Percentiles rank a stretch among this genome's conserved stretches.
Evolutionary conservation across 2,329 filamentous ascomycete species (phyloP).

Genomic region (Macrophomina tecta): DNA sequence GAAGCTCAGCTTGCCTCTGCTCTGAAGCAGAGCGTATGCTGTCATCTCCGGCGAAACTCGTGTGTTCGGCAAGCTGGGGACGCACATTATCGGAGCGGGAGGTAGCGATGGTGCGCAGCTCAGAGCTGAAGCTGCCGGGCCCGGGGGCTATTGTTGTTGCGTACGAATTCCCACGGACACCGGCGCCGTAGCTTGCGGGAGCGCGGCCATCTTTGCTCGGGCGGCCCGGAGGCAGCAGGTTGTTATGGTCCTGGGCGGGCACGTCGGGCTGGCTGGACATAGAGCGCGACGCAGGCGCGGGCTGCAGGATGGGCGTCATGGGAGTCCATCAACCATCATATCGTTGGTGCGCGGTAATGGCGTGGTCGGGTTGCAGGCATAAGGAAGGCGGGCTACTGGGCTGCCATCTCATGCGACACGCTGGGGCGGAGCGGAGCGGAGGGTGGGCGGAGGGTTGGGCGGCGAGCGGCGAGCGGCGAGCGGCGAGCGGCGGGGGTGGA

Average conservation of each 20-base stretch:
- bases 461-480: not conserved
- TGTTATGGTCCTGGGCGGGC: slow-evolving; percentile 32
- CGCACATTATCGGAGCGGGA: slow-evolving; percentile 65
- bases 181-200: slow-evolving; percentile 63
- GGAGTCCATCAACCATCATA: slow-evolving; percentile 46
- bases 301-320: slow-evolving; percentile 47
- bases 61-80: slow-evolving; percentile 62
- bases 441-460: slow-evolving; percentile 6
- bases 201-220: slow-evolving; percentile 60
- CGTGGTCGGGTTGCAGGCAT: slow-evolving; percentile 34
- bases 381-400: slow-evolving; percentile 26
- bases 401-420: slow-evolving; percentile 25
- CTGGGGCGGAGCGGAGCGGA: slow-evolving; percentile 20
- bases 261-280: slow-evolving; percentile 46
- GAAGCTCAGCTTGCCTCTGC: slow-evolving; percentile 74
- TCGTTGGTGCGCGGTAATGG: slow-evolving; percentile 38
- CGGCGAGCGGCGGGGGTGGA: not conserved
- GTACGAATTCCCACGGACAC: slow-evolving; percentile 71
- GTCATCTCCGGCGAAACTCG: slow-evolving; percentile 64
- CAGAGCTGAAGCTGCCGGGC: slow-evolving; percentile 86
- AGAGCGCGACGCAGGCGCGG: slow-evolving; percentile 45
- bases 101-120: slow-evolving; percentile 72
- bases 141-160: slow-evolving; percentile 70
- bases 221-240: slow-evolving; percentile 52
- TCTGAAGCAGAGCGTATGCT: slow-evolving; percentile 64